These are phyloP conservation scores for Neurospora sp. DNA, from an alignment of 495 filamentous ascomycete genomes.

Conservation along the genomic window DNA sequence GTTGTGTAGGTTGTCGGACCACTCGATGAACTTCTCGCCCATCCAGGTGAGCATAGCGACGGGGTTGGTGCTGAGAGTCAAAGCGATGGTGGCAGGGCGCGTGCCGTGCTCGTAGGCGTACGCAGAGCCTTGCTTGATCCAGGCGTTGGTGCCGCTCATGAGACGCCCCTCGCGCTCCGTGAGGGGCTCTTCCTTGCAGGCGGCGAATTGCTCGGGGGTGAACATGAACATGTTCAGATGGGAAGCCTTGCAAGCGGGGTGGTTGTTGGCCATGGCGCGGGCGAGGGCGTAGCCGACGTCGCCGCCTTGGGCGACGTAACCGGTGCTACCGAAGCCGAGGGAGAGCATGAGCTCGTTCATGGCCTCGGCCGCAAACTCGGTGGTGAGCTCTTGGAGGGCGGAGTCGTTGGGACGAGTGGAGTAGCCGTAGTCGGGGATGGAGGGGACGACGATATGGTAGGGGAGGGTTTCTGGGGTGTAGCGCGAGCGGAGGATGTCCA, in stretches of 20 bases:
- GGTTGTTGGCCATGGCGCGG: constrained; percentile 24
- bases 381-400: constrained; percentile 28
- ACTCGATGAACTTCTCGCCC: constrained; percentile 58
- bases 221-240: constrained; percentile 25
- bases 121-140: constrained; percentile 28
- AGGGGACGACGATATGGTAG: constrained; percentile 58
- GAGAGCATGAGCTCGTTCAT: constrained; percentile 49
- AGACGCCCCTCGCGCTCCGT: constrained; percentile 5
- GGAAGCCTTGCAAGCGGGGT: constrained; percentile 30
- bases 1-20: constrained; percentile 36
- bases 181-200: constrained; percentile 6
- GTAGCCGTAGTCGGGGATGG: constrained; percentile 52
- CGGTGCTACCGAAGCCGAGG: constrained; percentile 41
- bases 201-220: constrained; percentile 4
- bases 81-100: constrained; percentile 50
- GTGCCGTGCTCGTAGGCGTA: constrained; percentile 52
- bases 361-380: constrained; percentile 33
- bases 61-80: constrained; percentile 45
- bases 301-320: constrained; percentile 58
- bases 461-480: constrained; percentile 47
- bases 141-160: constrained; percentile 3
- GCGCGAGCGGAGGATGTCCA: constrained; percentile 34
- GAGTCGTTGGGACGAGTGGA: constrained; percentile 43
- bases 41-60: constrained; percentile 58
- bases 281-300: constrained; percentile 51